Percentiles rank a stretch among this genome's conserved stretches.
These are phyloP conservation scores for Fraxinus americana DNA, from an alignment of 257 asterid species.

Conservation along the genomic window DNA sequence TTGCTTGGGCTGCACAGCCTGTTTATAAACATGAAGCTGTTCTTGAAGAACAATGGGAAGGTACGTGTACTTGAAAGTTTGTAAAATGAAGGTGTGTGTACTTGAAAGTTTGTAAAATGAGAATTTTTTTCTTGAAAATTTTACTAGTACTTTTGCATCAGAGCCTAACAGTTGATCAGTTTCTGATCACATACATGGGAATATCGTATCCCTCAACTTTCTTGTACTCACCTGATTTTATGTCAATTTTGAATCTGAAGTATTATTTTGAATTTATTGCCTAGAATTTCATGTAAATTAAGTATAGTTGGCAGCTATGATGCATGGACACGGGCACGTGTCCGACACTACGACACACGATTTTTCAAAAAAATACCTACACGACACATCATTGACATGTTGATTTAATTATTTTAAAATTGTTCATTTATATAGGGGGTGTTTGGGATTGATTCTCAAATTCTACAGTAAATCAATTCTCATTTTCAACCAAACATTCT, in stretches of 20 bases:
- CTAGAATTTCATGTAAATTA: background rate
- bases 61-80: conserved; percentile 37
- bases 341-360: too few relatives aligned
- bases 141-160: conserved; percentile 1
- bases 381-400: too few relatives aligned
- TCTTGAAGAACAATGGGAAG: conserved; percentile 94
- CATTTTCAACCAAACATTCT: too few relatives aligned
- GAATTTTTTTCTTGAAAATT: background rate
- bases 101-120: conserved; percentile 7
- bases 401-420: too few relatives aligned
- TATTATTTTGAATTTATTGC: conserved; percentile 12
- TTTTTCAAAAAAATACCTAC: too few relatives aligned
- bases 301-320: background rate
- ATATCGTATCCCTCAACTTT: background rate
- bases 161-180: background rate
- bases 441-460: too few relatives aligned
- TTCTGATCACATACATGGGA: conserved; percentile 14
- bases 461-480: too few relatives aligned
- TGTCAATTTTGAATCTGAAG: background rate
- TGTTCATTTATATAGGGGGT: too few relatives aligned
- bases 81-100: conserved; percentile 44
- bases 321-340: too few relatives aligned
- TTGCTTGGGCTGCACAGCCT: conserved; percentile 98
- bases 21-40: conserved; percentile 85
- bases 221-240: background rate